Evolutionary conservation across 1,139 yeast genomes (phyloP).

Genomic region (Candida sp.): DNA sequence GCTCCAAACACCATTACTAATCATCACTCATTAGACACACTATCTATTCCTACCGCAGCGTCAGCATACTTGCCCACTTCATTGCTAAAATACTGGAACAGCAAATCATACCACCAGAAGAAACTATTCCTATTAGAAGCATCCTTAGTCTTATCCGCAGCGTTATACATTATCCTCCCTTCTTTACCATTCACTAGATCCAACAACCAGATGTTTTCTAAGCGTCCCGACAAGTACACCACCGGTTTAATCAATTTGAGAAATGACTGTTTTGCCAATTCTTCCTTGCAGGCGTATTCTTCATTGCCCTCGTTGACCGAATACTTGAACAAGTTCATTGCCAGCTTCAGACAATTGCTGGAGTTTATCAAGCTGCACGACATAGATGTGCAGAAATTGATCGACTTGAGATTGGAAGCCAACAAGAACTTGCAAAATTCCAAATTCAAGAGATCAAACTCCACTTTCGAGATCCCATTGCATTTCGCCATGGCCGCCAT

Average conservation of each 20-base stretch:
- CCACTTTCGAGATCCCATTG: conserved; percentile 46
- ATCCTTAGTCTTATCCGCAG: conserved; percentile 14
- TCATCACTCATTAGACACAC: neutral
- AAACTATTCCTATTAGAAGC: conserved; percentile 9
- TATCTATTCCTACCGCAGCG: neutral
- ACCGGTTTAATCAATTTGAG: conserved; percentile 84
- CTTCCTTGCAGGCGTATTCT: conserved; percentile 87
- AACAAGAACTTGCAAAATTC: conserved; percentile 21
- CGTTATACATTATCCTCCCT: conserved; percentile 30
- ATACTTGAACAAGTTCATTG: conserved; percentile 56
- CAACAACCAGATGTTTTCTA: conserved; percentile 40
- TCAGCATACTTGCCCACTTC: conserved; percentile 10
- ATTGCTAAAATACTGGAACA: conserved; percentile 13
- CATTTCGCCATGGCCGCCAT: conserved; percentile 62
- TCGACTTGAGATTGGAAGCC: conserved; percentile 14
- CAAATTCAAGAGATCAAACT: conserved; percentile 28
- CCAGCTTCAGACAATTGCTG: conserved; percentile 28
- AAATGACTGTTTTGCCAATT: conserved; percentile 92
- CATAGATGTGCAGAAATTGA: conserved; percentile 25
- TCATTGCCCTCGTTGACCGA: conserved; percentile 65
- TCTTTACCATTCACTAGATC: conserved; percentile 11
- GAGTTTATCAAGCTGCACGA: conserved; percentile 26
- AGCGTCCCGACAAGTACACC: conserved; percentile 74
- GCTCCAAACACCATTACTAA: neutral
- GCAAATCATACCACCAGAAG: conserved; percentile 12